Evolutionary conservation across 2,329 filamentous ascomycete genomes (phyloP), one percentile per base, ranked within the genome.

Genomic region (Sporothrix curviconia): DNA sequence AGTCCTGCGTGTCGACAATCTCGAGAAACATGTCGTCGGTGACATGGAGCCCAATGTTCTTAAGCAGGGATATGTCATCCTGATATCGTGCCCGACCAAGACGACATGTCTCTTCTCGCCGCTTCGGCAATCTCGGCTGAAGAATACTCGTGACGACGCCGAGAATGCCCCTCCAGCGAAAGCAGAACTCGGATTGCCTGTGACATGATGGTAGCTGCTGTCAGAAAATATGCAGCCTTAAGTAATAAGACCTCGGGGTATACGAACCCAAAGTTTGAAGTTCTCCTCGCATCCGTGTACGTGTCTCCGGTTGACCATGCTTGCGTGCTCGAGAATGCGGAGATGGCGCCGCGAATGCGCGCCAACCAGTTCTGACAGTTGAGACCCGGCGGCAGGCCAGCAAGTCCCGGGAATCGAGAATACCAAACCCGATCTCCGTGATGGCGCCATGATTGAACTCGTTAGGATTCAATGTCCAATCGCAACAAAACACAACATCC

Each of bases 391-490:
- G 81, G 65, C 0, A 84, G 60, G 7, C 69, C 72, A 1, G 71
- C 64, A 22, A 90, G 37, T 79, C 70, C 4, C 70, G 64, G 1
- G 87, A 91, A 68, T 97, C 91, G 0, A 97, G 76, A 3, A 86
- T 85, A 1, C 90, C 86, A 40, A 99, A 76, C 1, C 94, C 94
- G 39, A 99, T 78, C 70, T 99, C 94, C 0, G 92, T 95, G 59
- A 97, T 79, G 12, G 81, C 75, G 34, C 78, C 74, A 12, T 83
- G 80, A 44, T 81, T 76, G 22, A 73, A 72, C 69, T 99, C 94
- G 58, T n/a, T 85, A 89, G 1, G 86, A 84, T 70, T 99, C 94
- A 32, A 94, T 75, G 65, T 99, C 94, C 44, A 97, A 76, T 61
- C 81, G 84, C 59, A 96, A n/a, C n/a, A 76, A 64, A 96, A 87